phyloP scores from a whole-genome alignment of 2,329 filamentous ascomycete genomes.

The Elsinoe australis region DNA sequence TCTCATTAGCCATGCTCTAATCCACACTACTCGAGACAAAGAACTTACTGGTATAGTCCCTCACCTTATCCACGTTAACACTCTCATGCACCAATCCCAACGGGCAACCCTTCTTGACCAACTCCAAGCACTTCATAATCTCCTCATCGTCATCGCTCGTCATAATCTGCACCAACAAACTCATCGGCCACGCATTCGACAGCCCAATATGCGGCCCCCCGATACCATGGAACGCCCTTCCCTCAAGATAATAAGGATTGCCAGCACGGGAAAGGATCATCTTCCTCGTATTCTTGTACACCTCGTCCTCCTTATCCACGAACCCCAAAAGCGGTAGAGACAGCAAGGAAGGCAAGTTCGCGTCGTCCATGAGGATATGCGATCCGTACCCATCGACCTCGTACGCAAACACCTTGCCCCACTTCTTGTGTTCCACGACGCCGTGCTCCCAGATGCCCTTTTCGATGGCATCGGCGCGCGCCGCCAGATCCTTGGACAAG shows the following conservation, averaged over 20 bases:
- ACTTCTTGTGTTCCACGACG: slow-evolving; percentile 65
- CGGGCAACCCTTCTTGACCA: slow-evolving; percentile 66
- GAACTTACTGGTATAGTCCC: slow-evolving; percentile 64
- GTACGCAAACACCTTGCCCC: slow-evolving; percentile 74
- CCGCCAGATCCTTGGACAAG: slow-evolving; percentile 43
- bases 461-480: slow-evolving; percentile 58
- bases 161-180: slow-evolving; percentile 80
- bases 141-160: slow-evolving; percentile 78
- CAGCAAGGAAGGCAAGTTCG: slow-evolving; percentile 74
- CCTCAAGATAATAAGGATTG: slow-evolving; percentile 84
- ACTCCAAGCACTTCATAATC: slow-evolving; percentile 62
- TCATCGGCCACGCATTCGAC: slow-evolving; percentile 96
- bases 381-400: slow-evolving; percentile 85
- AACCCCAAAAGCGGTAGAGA: slow-evolving; percentile 75
- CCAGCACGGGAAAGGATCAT: slow-evolving; percentile 67
- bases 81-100: slow-evolving; percentile 88
- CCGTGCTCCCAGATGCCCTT: slow-evolving; percentile 79
- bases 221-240: slow-evolving; percentile 73
- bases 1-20: slow-evolving; percentile 5
- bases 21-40: slow-evolving; percentile 9
- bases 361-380: slow-evolving; percentile 79
- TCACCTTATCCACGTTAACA: slow-evolving; percentile 66
- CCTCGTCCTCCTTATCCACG: slow-evolving; percentile 52
- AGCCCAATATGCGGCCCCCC: slow-evolving; percentile 78
- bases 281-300: slow-evolving; percentile 81